Evolutionary conservation across 768 basidiomycete genomes (phyloP), one percentile per base, ranked within the genome.

Genomic region (Boletus sensibilis): DNA sequence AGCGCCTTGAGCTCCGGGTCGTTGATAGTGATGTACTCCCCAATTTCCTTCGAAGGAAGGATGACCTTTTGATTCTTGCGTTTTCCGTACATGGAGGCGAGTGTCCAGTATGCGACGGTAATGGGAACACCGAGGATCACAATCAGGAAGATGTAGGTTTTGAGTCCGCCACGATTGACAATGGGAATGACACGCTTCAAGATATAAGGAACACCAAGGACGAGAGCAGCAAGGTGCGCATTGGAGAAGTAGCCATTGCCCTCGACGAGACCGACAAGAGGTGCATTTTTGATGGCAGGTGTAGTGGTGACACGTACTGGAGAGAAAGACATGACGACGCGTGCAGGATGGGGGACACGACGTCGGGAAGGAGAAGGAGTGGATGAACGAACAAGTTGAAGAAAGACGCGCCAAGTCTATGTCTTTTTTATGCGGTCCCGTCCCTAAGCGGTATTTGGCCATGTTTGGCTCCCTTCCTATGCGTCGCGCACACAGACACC

Each of bases 1-100:
- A 84, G 78, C 31, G 80, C 78, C 77, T 85, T 90, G 69, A 98
- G 81, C 56, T 86, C 88, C 1, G 77, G 73, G 76, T 96, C 93
- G 57, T 92, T 87, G 76, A 98, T 88, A 43, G 86, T 88, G 68
- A 98, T 90, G 72, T 98, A 99, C 62, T 90, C 83, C 64, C 90
- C 89, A 57, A 97, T 84, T 65, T 89, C 82, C 73, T 88, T 90
- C 57, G 87, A 87, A 4, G 97, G 95, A 23, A 98, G 76, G 27
- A 75, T 68, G 65, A 94, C 86, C 77, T 94, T 94, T 61, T 91
- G 87, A 74, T 95, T 93, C 72, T 81, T 86, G 66, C 92, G 81
- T 11, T 77, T 67, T 29, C 95, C 94, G 62, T 90, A 90, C 64
- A 79, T 84, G 69, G 90, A 93, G 76, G 90, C 87, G 64, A 94